Evolutionary conservation across 129 eudicot genomes (phyloP), one percentile per base, ranked within the genome.

Genomic region (Arctium minus): DNA sequence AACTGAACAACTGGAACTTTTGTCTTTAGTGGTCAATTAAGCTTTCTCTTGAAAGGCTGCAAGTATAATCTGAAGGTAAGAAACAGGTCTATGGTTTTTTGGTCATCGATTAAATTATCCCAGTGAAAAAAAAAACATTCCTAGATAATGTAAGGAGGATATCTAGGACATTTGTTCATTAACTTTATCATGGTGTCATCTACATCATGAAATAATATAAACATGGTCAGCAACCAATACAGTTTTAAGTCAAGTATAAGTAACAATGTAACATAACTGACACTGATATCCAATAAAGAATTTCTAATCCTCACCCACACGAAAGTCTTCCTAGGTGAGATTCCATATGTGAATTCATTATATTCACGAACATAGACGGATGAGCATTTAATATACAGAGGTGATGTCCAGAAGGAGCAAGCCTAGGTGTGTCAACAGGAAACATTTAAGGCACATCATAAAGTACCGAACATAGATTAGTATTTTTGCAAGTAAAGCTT

Each of bases 401-500:
- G 75, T 79, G 82, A 69, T 42, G 68, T 29, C 40, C 68, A 30
- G 67, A 65, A 79, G 13, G 18, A 79, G 42, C 64, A 40, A 79
- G 15, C 67, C 36, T 29, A 69, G 7, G 56, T 33, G 68, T 79
- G 68, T 70, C 8, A 69, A 79, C 31, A 42, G 22, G 32, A 6
- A 68, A 70, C 67, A 40, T 31, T 30, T 44, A 56, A 15, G 22
- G 65, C 22, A 79, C 65, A 68, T 78, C 81, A 37, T 78, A 64
- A 62, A 38, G 74, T 65, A 37, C 65, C 40, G 65, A 78, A 53
- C 71, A 76, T 76, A 76, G 70, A 32, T 53, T 53, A 76, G 48
- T 8, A 80, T 31, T 71, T 22, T 71, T 46, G 76, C 70, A 80
- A 46, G 70, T 33, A 4, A 46, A 70, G 37, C 77, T 70, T 75